Percentiles rank a stretch among this genome's conserved stretches.
Conservation (phyloP, 805 yeast species). For the Torulaspora maleeae region DNA sequence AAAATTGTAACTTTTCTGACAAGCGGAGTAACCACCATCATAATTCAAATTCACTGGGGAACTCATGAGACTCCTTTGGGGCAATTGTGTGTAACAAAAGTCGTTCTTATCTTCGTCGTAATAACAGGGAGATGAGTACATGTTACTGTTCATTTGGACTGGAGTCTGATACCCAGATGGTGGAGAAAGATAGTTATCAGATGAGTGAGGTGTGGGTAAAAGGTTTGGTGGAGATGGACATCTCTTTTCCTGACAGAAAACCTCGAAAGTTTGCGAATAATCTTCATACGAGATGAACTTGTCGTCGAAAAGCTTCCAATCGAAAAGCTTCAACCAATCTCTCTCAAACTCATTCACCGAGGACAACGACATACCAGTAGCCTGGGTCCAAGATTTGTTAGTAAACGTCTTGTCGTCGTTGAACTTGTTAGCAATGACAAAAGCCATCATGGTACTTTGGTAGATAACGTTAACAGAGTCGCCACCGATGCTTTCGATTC, state of each 20-base stretch:
- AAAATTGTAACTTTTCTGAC: constrained; percentile 18
- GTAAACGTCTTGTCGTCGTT: constrained; percentile 96
- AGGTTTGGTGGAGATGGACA: constrained; percentile 15
- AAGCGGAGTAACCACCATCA: constrained; percentile 13
- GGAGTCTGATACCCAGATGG: constrained; percentile 29
- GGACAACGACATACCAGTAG: constrained; percentile 70
- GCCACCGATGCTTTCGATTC: constrained; percentile 30
- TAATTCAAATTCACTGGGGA: constrained; percentile 17
- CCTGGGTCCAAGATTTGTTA: constrained; percentile 92
- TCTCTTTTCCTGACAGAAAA: constrained; percentile 21
- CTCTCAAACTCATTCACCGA: constrained; percentile 65
- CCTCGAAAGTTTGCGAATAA: constrained; percentile 23
- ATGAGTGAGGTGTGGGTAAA: constrained; percentile 15
- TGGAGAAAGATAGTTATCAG: constrained; percentile 17
- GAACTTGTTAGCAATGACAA: constrained; percentile 85
- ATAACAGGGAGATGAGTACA: constrained; percentile 24
- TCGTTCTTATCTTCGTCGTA: constrained; percentile 22
- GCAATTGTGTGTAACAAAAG: constrained; percentile 17
- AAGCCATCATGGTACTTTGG: constrained; percentile 58
- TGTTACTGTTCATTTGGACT: constrained; percentile 11
- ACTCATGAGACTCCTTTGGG: constrained; percentile 8
- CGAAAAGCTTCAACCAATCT: constrained; percentile 57
- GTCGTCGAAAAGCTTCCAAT: constrained; percentile 53
- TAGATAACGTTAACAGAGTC: constrained; percentile 41
- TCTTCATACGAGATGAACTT: constrained; percentile 28